Conservation (phyloP, 2,329 filamentous ascomycete genomes). For the Aspergillus sergii region DNA sequence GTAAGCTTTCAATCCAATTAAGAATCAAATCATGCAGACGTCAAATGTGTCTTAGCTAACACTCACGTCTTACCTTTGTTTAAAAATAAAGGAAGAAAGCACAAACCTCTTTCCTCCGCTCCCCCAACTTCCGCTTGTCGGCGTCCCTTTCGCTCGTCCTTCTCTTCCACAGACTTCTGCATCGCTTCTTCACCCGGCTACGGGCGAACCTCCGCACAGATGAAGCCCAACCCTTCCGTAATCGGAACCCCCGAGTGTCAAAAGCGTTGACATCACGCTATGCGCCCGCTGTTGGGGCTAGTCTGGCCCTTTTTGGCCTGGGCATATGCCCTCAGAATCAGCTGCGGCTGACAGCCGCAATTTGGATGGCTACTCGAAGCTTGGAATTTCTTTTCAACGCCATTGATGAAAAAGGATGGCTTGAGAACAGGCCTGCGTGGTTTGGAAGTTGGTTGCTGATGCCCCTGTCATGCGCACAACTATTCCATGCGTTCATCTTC, state of each 20-base stretch:
- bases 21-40: not conserved
- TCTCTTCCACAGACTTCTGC: conserved; percentile 83
- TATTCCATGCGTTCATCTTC: conserved; percentile 75
- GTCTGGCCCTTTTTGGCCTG: conserved; percentile 79
- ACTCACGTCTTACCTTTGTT: not conserved
- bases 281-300: conserved; percentile 87
- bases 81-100: conserved; percentile 34
- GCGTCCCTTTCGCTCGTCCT: conserved; percentile 82
- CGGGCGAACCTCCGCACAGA: conserved; percentile 76
- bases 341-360: conserved; percentile 75
- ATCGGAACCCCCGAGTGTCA: conserved; percentile 77
- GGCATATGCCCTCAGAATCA: conserved; percentile 73
- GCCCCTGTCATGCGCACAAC: conserved; percentile 73
- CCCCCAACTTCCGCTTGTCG: conserved; percentile 74
- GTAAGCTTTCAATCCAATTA: conserved; percentile 21
- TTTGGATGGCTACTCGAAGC: conserved; percentile 78
- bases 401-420: conserved; percentile 71
- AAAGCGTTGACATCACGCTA: conserved; percentile 77
- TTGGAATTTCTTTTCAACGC: conserved; percentile 87
- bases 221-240: conserved; percentile 78
- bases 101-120: conserved; percentile 51
- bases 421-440: conserved; percentile 75
- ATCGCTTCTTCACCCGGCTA: conserved; percentile 83
- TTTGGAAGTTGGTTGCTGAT: conserved; percentile 83
- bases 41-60: conserved; percentile 2